phyloP scores from a whole-genome alignment of 83 land plant genomes.

The Diphasiastrum complanatum region DNA sequence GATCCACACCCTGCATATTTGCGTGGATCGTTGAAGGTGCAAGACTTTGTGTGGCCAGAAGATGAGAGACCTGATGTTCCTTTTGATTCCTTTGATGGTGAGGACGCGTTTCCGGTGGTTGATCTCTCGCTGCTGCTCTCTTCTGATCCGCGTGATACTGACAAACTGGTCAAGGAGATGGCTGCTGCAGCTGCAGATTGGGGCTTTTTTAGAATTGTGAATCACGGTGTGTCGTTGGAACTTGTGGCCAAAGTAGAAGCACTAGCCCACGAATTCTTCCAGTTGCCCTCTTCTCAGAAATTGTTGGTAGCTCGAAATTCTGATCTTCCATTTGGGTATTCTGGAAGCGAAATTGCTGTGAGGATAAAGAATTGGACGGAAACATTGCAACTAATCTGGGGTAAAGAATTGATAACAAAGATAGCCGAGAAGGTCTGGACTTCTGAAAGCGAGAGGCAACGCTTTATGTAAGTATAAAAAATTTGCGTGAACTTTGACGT shows the following conservation, averaged over 20 bases:
- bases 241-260: not conserved
- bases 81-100: too few species aligned
- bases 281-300: not conserved
- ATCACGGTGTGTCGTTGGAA: not conserved
- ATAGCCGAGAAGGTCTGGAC: not conserved
- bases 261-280: not conserved
- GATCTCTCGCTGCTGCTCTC: too few species aligned
- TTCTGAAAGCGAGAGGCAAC: not conserved
- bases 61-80: too few species aligned
- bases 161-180: too few species aligned
- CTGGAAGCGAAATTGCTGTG: not conserved
- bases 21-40: too few species aligned
- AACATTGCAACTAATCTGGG: not conserved
- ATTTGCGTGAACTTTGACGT: too few species aligned
- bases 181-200: not conserved
- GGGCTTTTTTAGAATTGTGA: not conserved
- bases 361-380: not conserved
- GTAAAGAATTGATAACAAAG: not conserved
- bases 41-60: too few species aligned
- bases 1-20: too few species aligned
- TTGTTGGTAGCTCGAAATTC: not conserved
- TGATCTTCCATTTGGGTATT: not conserved
- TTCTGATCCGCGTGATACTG: too few species aligned
- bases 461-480: not conserved
- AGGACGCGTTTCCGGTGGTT: too few species aligned